These are phyloP conservation scores for Apophysomyces sp. DNA, from an alignment of 371 early-diverging fungal species.

Conservation along the genomic window DNA sequence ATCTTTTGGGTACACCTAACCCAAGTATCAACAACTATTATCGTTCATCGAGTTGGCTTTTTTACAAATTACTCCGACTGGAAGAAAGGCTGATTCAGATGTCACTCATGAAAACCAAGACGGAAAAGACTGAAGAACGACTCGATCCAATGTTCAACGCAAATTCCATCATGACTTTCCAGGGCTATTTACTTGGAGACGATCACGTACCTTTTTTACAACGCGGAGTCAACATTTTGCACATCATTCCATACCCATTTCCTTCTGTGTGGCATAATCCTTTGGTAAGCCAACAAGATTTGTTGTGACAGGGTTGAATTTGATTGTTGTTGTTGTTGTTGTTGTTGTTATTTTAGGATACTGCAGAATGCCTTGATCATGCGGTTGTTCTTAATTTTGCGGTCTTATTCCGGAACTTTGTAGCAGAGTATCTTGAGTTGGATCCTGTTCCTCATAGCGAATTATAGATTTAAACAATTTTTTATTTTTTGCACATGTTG, in stretches of 20 bases:
- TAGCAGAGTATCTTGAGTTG: slow-evolving; percentile 56
- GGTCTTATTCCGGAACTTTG: slow-evolving; percentile 53
- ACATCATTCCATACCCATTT: slow-evolving; percentile 83
- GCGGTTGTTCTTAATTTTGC: slow-evolving; percentile 47
- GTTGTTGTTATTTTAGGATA: slow-evolving; percentile 26
- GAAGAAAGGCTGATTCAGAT: slow-evolving; percentile 30
- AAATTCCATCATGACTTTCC: slow-evolving; percentile 15
- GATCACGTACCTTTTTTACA: slow-evolving; percentile 87
- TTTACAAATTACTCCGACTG: slow-evolving; percentile 40
- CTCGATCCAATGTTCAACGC: slow-evolving; percentile 32
- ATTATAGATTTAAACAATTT: neutral
- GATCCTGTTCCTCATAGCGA: slow-evolving; percentile 11
- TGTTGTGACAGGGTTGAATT: neutral
- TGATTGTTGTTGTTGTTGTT: neutral
- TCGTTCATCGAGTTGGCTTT: slow-evolving; percentile 49
- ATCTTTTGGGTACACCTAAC: slow-evolving; percentile 70
- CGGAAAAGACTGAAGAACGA: neutral
- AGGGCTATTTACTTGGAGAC: slow-evolving; percentile 59
- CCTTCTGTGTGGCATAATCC: slow-evolving; percentile 86
- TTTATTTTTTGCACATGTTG: neutral
- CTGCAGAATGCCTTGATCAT: slow-evolving; percentile 40
- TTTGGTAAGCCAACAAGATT: slow-evolving; percentile 23
- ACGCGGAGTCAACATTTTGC: slow-evolving; percentile 82
- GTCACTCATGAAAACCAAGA: slow-evolving; percentile 6
- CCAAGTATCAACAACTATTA: slow-evolving; percentile 58